Evolutionary conservation across 225 moss, liverwort and hornwort species (phyloP).

Genomic region (Takakia lepidozioides): DNA sequence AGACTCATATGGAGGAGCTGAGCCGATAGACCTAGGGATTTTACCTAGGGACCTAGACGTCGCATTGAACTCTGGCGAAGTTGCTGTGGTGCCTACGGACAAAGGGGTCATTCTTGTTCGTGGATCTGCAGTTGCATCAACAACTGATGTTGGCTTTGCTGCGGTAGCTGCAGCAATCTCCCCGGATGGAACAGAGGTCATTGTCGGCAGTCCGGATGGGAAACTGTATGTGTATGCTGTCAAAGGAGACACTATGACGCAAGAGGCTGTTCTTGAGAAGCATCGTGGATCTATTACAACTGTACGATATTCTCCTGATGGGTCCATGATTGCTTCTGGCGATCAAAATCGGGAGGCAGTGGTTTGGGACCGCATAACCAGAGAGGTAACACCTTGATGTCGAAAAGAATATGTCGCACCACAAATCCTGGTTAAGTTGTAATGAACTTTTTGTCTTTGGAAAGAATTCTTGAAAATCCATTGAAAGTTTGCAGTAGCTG

Average conservation of each 20-base stretch:
- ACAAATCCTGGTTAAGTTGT: too few relatives aligned
- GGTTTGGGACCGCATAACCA: slow-evolving; percentile 67
- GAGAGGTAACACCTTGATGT: slow-evolving; percentile 41
- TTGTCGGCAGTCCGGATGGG: slow-evolving; percentile 64
- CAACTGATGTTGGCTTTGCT: slow-evolving; percentile 33
- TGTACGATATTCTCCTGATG: slow-evolving; percentile 74
- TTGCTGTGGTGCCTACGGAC: slow-evolving; percentile 56
- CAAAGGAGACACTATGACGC: slow-evolving; percentile 36
- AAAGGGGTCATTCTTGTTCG: slow-evolving; percentile 62
- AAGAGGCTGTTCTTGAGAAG: slow-evolving; percentile 58
- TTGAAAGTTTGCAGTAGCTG: too few relatives aligned
- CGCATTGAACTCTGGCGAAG: slow-evolving; percentile 28
- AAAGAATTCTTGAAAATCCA: too few relatives aligned
- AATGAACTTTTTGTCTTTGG: too few relatives aligned
- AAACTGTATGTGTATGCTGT: slow-evolving; percentile 63
- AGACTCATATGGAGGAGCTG: slow-evolving; percentile 22
- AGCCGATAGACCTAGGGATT: slow-evolving; percentile 34
- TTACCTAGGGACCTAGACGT: slow-evolving; percentile 64
- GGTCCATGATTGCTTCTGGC: slow-evolving; percentile 71
- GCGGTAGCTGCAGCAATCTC: slow-evolving; percentile 66
- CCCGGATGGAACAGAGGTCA: slow-evolving; percentile 64
- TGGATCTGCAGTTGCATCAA: slow-evolving; percentile 41
- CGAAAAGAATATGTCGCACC: too few relatives aligned
- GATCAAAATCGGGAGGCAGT: slow-evolving; percentile 87
- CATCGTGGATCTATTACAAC: slow-evolving; percentile 72